Base-by-base conservation (phyloP, 805 yeast species). In the Brettanomyces custersianus region DNA sequence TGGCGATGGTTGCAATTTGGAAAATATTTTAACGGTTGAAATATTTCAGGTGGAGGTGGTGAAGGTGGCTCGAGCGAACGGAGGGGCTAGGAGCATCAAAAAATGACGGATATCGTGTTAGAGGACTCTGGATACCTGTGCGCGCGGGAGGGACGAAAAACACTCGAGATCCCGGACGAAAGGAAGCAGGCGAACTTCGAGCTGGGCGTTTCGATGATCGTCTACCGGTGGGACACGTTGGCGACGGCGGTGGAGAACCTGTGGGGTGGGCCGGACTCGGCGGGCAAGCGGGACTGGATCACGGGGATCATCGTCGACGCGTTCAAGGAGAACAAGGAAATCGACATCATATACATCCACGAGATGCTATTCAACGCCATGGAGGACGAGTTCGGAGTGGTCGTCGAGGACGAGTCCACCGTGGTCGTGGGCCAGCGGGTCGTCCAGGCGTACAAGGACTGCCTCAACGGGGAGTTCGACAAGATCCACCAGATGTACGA, bases 241-340 rank as follows among this genome's bases (percentile, higher is more conserved):
- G 69, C 73, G 32, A 80, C 83, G 1, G 98, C 98, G 0, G 97
- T 92, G 8, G 94, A 76, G 5, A 86, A 84, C 55, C 65, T 69
- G 21, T 92, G 98, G 97, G 99, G 98, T 40, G 99, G 98, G 1
- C 77, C 95, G 11, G 82, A 84, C 24, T 80, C 94, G 11, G 74
- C 70, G 1, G 96, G 84, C 26, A 92, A 92, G 57, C 70, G 99
- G 52, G 98, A 92, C 55, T 92, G 98, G 98, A 70, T 90, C 44
- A 74, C 84, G 4, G 94, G 85, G 4, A 63, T 84, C 11, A 74
- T 90, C 3, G 72, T 87, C 20, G 96, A 86, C 24, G 65, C 87
- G 36, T 92, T 90, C 52, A 66, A 58, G 30, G 63, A 65, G 6
- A 77, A 71, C 32, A 70, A 65, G 34, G 68, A 72, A 4, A 83